phyloP scores from a whole-genome alignment of 2,329 filamentous ascomycete genomes.

The Trichoderma atrobrunneum region DNA sequence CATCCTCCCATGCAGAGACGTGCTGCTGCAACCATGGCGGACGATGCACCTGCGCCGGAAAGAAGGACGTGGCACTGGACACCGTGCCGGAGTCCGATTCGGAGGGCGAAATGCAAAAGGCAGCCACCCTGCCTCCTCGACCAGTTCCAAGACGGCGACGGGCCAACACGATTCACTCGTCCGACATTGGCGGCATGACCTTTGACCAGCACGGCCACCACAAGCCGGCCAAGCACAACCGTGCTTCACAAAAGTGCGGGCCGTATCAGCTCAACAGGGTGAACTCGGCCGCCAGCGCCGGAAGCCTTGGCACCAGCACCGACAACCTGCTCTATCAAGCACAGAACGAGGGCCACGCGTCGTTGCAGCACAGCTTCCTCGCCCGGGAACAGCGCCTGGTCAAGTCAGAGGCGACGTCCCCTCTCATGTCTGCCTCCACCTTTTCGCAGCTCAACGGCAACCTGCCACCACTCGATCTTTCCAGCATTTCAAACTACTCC shows the following conservation, averaged over 20 bases:
- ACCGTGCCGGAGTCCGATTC: conserved; percentile 64
- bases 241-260: conserved; percentile 59
- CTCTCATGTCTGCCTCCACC: conserved; percentile 49
- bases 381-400: conserved; percentile 51
- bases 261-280: conserved; percentile 60
- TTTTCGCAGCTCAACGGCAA: conserved; percentile 51
- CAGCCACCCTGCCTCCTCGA: conserved; percentile 38
- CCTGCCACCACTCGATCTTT: conserved; percentile 57
- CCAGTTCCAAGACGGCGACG: conserved; percentile 49
- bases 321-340: conserved; percentile 42
- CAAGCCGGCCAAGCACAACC: conserved; percentile 61
- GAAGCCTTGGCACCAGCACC: conserved; percentile 46
- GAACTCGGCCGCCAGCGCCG: conserved; percentile 55
- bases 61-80: conserved; percentile 60
- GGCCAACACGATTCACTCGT: conserved; percentile 61
- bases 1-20: conserved; percentile 46
- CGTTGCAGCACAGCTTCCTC: conserved; percentile 35
- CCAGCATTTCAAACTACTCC: conserved; percentile 48
- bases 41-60: conserved; percentile 62
- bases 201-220: conserved; percentile 65
- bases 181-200: conserved; percentile 54
- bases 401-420: conserved; percentile 62
- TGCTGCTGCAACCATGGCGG: conserved; percentile 70
- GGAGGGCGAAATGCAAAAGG: conserved; percentile 44
- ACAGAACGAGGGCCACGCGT: conserved; percentile 35